Evolutionary conservation across 352 stramenopile genomes (phyloP).

Genomic region (Phytophthora sansomeana): DNA sequence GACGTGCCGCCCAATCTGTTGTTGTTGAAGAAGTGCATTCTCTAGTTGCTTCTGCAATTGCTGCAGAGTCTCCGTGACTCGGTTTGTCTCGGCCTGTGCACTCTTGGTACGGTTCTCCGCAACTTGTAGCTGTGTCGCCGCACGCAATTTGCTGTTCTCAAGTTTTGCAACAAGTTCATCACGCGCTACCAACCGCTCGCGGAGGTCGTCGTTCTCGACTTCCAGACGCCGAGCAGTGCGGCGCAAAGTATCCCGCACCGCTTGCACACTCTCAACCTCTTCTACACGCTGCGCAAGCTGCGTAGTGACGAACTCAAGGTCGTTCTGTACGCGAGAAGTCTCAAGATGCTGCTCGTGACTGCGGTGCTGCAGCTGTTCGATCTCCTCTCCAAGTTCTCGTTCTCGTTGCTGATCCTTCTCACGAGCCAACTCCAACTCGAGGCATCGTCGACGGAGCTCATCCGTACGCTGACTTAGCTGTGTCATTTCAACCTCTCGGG

Average conservation of each 20-base stretch:
- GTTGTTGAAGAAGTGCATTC: conserved; percentile 17
- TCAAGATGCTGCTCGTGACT: conserved; percentile 28
- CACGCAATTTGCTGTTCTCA: conserved; percentile 29
- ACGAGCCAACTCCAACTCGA: conserved; percentile 51
- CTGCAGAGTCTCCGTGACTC: conserved; percentile 33
- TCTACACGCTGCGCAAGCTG: conserved; percentile 31
- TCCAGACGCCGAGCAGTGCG: conserved; percentile 27
- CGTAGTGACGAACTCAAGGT: conserved; percentile 27
- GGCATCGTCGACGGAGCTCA: conserved; percentile 50
- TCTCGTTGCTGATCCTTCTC: conserved; percentile 39
- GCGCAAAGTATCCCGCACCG: conserved; percentile 36
- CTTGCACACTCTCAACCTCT: conserved; percentile 30
- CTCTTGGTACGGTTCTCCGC: conserved; percentile 39
- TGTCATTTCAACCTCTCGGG: conserved; percentile 24
- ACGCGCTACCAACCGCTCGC: conserved; percentile 17
- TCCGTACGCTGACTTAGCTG: conserved; percentile 39
- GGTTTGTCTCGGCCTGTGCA: conserved; percentile 36
- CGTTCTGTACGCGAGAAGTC: conserved; percentile 17
- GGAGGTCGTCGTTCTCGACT: conserved; percentile 32
- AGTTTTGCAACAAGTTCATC: conserved; percentile 34
- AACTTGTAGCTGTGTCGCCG: conserved; percentile 44
- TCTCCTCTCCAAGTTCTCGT: conserved; percentile 30
- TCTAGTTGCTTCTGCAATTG: conserved; percentile 40
- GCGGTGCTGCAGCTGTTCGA: conserved; percentile 34
- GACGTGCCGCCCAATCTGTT: conserved; percentile 2